These are phyloP conservation scores for Barnettozyma botsteinii DNA, from an alignment of 805 yeast genomes.

Conservation along the genomic window DNA sequence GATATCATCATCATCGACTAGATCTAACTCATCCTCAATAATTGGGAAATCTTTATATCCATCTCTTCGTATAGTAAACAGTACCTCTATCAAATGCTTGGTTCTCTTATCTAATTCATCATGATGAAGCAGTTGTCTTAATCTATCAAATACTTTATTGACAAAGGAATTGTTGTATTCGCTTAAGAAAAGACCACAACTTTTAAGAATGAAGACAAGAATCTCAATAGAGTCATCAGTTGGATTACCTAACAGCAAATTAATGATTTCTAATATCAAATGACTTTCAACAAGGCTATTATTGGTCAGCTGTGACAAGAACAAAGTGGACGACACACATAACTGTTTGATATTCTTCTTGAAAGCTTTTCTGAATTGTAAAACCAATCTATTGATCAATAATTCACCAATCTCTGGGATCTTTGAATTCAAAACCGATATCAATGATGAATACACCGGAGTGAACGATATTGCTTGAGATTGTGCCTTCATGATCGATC, in stretches of 20 bases:
- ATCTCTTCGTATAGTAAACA: slow-evolving; percentile 45
- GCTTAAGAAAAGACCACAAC: slow-evolving; percentile 46
- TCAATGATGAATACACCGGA: slow-evolving; percentile 50
- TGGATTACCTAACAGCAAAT: slow-evolving; percentile 40
- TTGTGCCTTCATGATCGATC: slow-evolving; percentile 51
- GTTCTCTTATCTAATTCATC: slow-evolving; percentile 38
- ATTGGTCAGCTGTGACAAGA: slow-evolving; percentile 59
- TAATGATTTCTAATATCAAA: slow-evolving; percentile 46
- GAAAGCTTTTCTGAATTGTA: slow-evolving; percentile 53
- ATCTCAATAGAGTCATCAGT: slow-evolving; percentile 54
- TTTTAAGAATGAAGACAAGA: slow-evolving; percentile 42
- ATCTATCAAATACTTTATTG: slow-evolving; percentile 49
- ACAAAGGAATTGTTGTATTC: slow-evolving; percentile 39
- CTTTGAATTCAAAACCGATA: slow-evolving; percentile 56
- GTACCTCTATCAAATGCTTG: slow-evolving; percentile 41
- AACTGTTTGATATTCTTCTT: slow-evolving; percentile 38
- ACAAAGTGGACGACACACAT: slow-evolving; percentile 39
- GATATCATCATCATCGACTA: slow-evolving; percentile 60
- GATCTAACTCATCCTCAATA: slow-evolving; percentile 45
- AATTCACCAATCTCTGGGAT: slow-evolving; percentile 65
- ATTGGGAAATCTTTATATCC: slow-evolving; percentile 36
- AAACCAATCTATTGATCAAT: slow-evolving; percentile 44
- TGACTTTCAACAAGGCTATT: slow-evolving; percentile 55
- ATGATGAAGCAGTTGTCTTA: slow-evolving; percentile 57
- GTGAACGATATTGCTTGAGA: slow-evolving; percentile 36